Conservation (phyloP, 352 stramenopile genomes). For the Pythium pyrilobum region DNA sequence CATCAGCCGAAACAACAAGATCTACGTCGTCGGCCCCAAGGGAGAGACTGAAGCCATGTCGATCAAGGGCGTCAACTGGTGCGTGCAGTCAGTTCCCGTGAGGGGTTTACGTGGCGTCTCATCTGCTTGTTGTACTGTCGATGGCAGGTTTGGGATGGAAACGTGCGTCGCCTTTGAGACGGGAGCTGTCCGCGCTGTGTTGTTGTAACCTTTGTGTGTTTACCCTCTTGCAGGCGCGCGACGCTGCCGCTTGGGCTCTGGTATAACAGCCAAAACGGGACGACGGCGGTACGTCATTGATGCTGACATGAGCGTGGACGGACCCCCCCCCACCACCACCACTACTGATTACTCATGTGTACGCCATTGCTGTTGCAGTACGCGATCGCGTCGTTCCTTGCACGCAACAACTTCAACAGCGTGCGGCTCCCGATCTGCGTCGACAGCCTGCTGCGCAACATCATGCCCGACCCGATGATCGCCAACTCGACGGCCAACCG, state of each 20-base stretch:
- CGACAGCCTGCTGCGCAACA: constrained; percentile 18
- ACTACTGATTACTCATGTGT: neutral
- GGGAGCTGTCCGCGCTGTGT: neutral
- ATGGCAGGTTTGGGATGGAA: constrained; percentile 50
- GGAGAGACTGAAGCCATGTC: constrained; percentile 37
- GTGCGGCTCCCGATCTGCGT: constrained; percentile 64
- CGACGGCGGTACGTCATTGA: constrained; percentile 28
- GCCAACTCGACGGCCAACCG: constrained; percentile 45
- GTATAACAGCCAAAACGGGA: constrained; percentile 49
- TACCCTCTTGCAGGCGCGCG: constrained; percentile 17
- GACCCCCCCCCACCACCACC: too few relatives aligned
- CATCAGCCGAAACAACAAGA: constrained; percentile 57
- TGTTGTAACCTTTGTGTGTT: constrained; percentile 15
- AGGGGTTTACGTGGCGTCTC: neutral
- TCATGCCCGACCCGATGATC: constrained; percentile 25
- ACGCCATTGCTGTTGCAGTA: constrained; percentile 22
- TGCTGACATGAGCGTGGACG: too few relatives aligned
- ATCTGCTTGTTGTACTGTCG: too few relatives aligned
- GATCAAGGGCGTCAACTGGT: constrained; percentile 76
- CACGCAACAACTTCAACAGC: constrained; percentile 73
- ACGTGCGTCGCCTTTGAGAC: constrained; percentile 21
- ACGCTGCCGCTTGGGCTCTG: constrained; percentile 35
- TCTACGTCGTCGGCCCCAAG: constrained; percentile 48
- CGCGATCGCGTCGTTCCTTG: constrained; percentile 58
- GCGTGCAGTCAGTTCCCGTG: constrained; percentile 3